A percentile compares a stretch with the other conserved stretches of the same genome.
These are phyloP conservation scores for Nakazawaea ambrosiae DNA, from an alignment of 805 yeast species.

Conservation along the genomic window DNA sequence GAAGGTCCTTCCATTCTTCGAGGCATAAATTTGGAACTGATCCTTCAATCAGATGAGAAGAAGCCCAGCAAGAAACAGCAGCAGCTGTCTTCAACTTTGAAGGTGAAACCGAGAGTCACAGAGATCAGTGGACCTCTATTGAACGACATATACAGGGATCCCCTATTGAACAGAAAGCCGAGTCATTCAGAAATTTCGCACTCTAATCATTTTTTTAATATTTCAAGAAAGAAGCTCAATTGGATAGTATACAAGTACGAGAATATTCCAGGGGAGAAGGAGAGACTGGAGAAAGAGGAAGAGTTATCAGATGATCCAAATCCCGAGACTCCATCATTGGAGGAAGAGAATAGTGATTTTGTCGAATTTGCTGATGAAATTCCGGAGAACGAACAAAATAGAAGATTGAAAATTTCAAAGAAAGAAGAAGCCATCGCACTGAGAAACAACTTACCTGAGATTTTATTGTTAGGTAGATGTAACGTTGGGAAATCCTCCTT, in stretches of 20 bases:
- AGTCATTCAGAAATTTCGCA: slow-evolving; percentile 17
- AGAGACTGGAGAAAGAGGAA: slow-evolving; percentile 19
- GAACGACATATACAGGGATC: slow-evolving; percentile 4
- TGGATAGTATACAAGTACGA: slow-evolving; percentile 51
- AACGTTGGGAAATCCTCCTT: slow-evolving; percentile 85
- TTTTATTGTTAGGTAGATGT: slow-evolving; percentile 71
- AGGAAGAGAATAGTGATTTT: slow-evolving; percentile 7
- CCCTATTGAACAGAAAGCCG: slow-evolving; percentile 12
- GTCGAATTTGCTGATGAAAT: not conserved
- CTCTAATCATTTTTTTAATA: slow-evolving; percentile 37
- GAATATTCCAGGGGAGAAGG: slow-evolving; percentile 52
- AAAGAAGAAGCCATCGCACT: slow-evolving; percentile 18
- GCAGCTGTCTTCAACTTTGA: not conserved
- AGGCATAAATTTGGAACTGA: not conserved
- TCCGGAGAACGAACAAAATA: slow-evolving; percentile 14
- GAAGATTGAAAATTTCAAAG: slow-evolving; percentile 22
- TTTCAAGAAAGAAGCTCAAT: slow-evolving; percentile 39
- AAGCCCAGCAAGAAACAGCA: not conserved
- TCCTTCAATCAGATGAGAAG: not conserved
- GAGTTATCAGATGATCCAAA: slow-evolving; percentile 7
- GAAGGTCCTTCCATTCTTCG: not conserved
- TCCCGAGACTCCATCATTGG: slow-evolving; percentile 1
- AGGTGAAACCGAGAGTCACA: not conserved
- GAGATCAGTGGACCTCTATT: slow-evolving; percentile 4
- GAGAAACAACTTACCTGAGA: slow-evolving; percentile 54